A percentile compares a stretch with the other conserved stretches of the same genome.
Evolutionary conservation across 2,329 filamentous ascomycete species (phyloP).

Genomic region (Zalaria sp.): DNA sequence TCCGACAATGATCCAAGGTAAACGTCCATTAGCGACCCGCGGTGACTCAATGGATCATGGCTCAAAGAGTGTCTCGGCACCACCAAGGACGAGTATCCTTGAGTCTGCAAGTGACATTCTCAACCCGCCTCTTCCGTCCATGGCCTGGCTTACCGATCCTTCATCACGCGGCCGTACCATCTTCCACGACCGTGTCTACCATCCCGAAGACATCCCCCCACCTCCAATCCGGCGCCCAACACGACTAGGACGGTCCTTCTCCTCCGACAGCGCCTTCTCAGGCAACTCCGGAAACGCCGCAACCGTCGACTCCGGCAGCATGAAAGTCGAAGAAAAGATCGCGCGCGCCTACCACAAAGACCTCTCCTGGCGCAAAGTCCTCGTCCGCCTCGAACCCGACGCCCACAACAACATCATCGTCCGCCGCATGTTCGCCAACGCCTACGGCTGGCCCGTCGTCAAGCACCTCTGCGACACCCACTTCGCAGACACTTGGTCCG

Average conservation of each 20-base stretch:
- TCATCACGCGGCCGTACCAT: conserved; percentile 72
- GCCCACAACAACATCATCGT: conserved; percentile 98
- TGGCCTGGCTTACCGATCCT: conserved; percentile 74
- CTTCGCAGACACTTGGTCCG: conserved; percentile 62
- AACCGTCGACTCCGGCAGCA: conserved; percentile 46
- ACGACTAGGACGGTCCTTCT: conserved; percentile 20
- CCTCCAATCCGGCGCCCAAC: conserved; percentile 41
- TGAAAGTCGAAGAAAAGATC: conserved; percentile 96
- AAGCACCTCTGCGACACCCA: conserved; percentile 92
- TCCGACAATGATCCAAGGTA: conserved; percentile 14
- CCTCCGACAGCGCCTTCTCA: conserved; percentile 19
- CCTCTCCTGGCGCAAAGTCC: conserved; percentile 88
- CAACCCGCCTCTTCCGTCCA: conserved; percentile 72
- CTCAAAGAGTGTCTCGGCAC: conserved; percentile 42
- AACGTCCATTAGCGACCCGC: conserved; percentile 30
- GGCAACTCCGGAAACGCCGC: conserved; percentile 12
- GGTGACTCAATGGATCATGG: conserved; percentile 37
- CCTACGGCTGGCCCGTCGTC: conserved; percentile 92
- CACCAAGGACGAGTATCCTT: conserved; percentile 84
- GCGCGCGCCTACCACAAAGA: conserved; percentile 87
- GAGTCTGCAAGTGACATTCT: conserved; percentile 88
- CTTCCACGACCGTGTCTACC: conserved; percentile 92
- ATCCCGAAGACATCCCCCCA: conserved; percentile 80
- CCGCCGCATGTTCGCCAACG: conserved; percentile 89
- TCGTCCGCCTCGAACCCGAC: conserved; percentile 89